Evolutionary conservation across 169 alveolate genomes (phyloP), one percentile per base, ranked within the genome.

Genomic region (Cryptosporidium sp.): DNA sequence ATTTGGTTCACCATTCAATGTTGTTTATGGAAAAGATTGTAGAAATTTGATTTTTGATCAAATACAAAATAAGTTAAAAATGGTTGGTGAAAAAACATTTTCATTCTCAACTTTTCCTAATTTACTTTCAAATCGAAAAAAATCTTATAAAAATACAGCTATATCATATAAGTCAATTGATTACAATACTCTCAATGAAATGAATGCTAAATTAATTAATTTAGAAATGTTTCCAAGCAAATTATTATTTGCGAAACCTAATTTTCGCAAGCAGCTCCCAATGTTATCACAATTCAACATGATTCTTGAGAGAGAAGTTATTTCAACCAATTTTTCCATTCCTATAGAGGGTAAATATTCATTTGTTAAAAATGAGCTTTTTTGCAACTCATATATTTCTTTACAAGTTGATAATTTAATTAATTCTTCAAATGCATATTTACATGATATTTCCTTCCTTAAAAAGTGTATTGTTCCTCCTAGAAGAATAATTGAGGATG

Each of bases 401-500:
- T 62, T 73, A 21, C 26, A 80, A 62, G 68, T 62, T 42, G 16
- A n/a, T n/a, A 52, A 65, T 10, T 9, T 14, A 23, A 80, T 80
- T 42, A 61, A 44, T 37, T 29, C 33, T 12, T 33, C 39, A 23
- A 23, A 23, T 21, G 26, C 31, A 21, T 37, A 21, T 18, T 26
- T 80, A 26, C 48, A 80, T 53, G 3, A 51, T n/a, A 16, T 35
- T 60, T 42, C 75, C 1, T 80, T 37, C 16, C 67, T 80, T 42
- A 29, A 80, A 42, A 61, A 80, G 69, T 85, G 93, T 60, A 85
- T 95, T 8, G 93, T 95, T 75, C 98, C 98, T 1, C 92, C 95
- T 12, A 91, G 92, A 62, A 91, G 95, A 52, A 86, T 92, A 29
- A 92, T 96, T 42, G 94, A 95, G 58, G 94, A 97, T 85, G 99